Percentiles rank a stretch among this genome's conserved stretches.
Conservation (phyloP, 75 land plant species). For the Picea glauca region DNA sequence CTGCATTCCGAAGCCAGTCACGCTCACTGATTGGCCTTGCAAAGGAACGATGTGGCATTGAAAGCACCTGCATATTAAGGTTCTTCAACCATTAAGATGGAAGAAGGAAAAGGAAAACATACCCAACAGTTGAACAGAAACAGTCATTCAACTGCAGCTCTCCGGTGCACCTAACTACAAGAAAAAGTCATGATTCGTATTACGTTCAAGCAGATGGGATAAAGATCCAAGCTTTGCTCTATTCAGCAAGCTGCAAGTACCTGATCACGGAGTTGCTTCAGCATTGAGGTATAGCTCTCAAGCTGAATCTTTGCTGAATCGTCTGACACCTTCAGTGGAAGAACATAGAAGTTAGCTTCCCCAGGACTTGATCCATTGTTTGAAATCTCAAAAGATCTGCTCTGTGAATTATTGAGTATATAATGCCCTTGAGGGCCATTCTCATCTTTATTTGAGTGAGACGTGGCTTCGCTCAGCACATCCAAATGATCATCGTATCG, state of each 20-base stretch:
- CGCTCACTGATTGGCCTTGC: conserved; percentile 78
- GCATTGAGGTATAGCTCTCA: conserved; percentile 55
- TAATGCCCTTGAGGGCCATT: background rate
- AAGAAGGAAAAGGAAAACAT: background rate
- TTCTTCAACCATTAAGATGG: background rate
- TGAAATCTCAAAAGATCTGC: conserved; percentile 1
- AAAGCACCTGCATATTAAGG: conserved; percentile 45
- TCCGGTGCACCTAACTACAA: background rate
- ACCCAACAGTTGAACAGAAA: background rate
- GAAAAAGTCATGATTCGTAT: background rate
- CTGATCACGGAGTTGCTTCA: conserved; percentile 74
- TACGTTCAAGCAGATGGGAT: background rate
- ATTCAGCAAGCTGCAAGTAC: conserved; percentile 29
- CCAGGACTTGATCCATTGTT: conserved; percentile 5
- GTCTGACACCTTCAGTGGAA: conserved; percentile 53
- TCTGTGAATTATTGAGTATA: background rate
- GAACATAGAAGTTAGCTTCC: conserved; percentile 43
- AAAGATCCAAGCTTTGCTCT: background rate
- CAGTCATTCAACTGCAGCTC: background rate
- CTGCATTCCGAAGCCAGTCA: conserved; percentile 87
- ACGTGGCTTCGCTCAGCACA: background rate
- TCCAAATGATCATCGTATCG: background rate
- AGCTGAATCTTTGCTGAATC: conserved; percentile 34
- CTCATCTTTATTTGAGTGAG: background rate
- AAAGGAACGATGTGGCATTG: conserved; percentile 61